Percentiles rank a stretch among this genome's conserved stretches.
Conservation (phyloP, 805 yeast genomes). For the Suhomyces emberorum region DNA sequence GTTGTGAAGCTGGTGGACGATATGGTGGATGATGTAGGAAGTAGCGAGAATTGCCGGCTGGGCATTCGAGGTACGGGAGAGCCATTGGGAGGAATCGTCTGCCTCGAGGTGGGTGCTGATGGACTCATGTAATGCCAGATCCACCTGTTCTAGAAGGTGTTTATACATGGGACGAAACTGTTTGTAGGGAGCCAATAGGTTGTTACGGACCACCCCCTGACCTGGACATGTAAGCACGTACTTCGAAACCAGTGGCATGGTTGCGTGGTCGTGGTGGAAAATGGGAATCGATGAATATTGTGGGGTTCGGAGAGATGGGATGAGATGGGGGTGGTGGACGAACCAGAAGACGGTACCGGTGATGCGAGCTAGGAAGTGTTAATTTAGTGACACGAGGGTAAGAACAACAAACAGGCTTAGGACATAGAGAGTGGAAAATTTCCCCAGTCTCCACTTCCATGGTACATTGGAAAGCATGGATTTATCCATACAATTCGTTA, state of each 20-base stretch:
- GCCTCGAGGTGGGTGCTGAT: constrained; percentile 12
- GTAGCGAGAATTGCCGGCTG: constrained; percentile 53
- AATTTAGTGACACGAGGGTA: too few species aligned
- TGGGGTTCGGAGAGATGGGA: too few species aligned
- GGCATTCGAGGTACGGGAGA: constrained; percentile 40
- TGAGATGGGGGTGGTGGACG: too few species aligned
- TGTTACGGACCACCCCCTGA: constrained; percentile 26
- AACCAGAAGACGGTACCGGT: too few species aligned
- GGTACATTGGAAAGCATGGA: too few species aligned
- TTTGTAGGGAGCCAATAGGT: constrained; percentile 19
- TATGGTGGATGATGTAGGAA: constrained; percentile 28
- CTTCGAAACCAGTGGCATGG: not conserved
- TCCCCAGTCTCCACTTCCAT: too few species aligned
- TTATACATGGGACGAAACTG: constrained; percentile 10
- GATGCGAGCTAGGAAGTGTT: too few species aligned
- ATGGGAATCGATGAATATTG: too few species aligned
- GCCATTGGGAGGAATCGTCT: constrained; percentile 16
- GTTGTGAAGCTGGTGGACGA: constrained; percentile 17
- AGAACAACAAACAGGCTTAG: too few species aligned
- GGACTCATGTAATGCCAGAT: constrained; percentile 19
- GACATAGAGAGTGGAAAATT: too few species aligned
- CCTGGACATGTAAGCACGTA: constrained; percentile 36
- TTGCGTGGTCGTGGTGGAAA: too few species aligned
- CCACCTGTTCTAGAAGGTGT: constrained; percentile 14
- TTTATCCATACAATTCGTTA: too few species aligned